Base-by-base conservation (phyloP, 345 rosid species). In the Eucalyptus regnans region DNA sequence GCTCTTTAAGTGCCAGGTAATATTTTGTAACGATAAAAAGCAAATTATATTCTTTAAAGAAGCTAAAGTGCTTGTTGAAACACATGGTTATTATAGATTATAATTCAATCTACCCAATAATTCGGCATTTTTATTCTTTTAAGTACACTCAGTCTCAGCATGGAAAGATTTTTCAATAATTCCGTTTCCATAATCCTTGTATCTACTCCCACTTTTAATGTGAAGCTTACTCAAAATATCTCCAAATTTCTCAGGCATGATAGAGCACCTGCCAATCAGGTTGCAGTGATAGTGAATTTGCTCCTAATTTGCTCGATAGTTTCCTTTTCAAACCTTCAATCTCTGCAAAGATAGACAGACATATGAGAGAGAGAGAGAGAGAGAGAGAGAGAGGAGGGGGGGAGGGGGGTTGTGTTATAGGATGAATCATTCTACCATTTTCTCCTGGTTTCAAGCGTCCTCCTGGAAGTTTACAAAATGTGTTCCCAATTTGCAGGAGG, bases 401-500 rank as follows among this genome's bases (percentile, higher is more conserved):
- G n/a, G 66, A 43, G 31, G 13, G 43, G 88, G 80, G 58, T 52
- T 18, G 44, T 76, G 48, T 44, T 84, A 66, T 84, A 58, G 66
- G 29, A 54, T 81, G 88, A 62, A 20, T 25, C 23, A 33, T n/a
- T 76, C 83, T 31, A 97, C 99, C 99, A 90, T 97, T 97, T 91
- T 98, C 99, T 90, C 99, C 99, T 86, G 99, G 98, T 94, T 95
- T 98, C 90, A 98, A 89, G 64, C 99, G 98, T 7, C 99, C 99
- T 87, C 99, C 99, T 43, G 99, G 99, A 92, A 98, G 99, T 93
- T 98, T 98, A 94, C 99, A 96, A 94, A 98, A 97, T 56, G 99
- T 97, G 92, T 96, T 96, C 60, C 99, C 99, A 86, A 96, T 96
- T 93, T 98, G 99, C 90, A 98, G 96, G 66, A 98, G 98, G 88